Conservation (phyloP, 805 yeast genomes). For the Teunomyces funiuensis region DNA sequence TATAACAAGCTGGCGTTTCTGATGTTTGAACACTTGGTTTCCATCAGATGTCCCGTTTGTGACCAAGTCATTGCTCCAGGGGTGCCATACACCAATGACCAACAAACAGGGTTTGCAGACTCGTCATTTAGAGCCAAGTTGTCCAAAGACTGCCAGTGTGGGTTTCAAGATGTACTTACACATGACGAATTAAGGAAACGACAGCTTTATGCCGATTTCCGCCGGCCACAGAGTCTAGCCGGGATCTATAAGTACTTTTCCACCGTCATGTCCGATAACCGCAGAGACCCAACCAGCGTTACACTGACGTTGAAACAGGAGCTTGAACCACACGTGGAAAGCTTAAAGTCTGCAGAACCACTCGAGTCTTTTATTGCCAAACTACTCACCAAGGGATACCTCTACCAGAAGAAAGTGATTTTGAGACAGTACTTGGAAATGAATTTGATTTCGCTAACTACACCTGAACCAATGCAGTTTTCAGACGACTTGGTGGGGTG, state of each 20-base stretch:
- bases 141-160: slow-evolving; percentile 13
- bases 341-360: slow-evolving; percentile 5
- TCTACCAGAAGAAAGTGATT: slow-evolving; percentile 3
- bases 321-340: slow-evolving; percentile 7
- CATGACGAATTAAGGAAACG: slow-evolving; percentile 23
- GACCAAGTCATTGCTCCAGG: slow-evolving; percentile 7
- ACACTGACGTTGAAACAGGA: not conserved
- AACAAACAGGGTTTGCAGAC: slow-evolving; percentile 16
- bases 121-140: slow-evolving; percentile 7
- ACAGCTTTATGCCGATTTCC: slow-evolving; percentile 15
- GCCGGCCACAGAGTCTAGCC: slow-evolving; percentile 3
- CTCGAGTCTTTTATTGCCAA: not conserved
- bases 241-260: slow-evolving; percentile 12
- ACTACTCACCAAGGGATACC: not conserved
- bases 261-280: slow-evolving; percentile 8
- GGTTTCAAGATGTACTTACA: slow-evolving; percentile 11
- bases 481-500: slow-evolving; percentile 27
- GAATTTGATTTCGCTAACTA: slow-evolving; percentile 14
- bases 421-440: slow-evolving; percentile 12
- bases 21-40: slow-evolving; percentile 7
- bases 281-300: not conserved
- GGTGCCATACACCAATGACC: slow-evolving; percentile 11
- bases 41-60: slow-evolving; percentile 16
- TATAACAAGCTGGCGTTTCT: slow-evolving; percentile 2
- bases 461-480: slow-evolving; percentile 6